A percentile compares a stretch with the other conserved stretches of the same genome.
Evolutionary conservation across 2,329 filamentous ascomycete species (phyloP).

Genomic region (Cercospora zeina): DNA sequence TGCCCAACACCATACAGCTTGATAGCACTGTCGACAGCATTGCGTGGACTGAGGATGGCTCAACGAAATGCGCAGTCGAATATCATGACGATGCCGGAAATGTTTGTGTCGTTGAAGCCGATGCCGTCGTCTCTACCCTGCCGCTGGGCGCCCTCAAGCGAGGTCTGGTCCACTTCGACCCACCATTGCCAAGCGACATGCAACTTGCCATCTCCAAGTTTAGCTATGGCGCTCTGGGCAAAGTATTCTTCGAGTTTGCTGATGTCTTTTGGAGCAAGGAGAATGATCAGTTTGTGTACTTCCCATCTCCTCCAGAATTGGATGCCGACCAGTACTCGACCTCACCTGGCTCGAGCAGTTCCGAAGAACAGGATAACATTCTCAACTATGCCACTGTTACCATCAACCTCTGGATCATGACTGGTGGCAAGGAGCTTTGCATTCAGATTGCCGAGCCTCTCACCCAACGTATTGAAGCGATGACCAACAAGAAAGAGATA

Average conservation of each 20-base stretch:
- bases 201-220: constrained; percentile 43
- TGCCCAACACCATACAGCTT: constrained; percentile 43
- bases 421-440: constrained; percentile 46
- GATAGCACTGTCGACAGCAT: constrained; percentile 45
- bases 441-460: constrained; percentile 49
- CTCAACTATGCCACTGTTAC: constrained; percentile 49
- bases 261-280: constrained; percentile 51
- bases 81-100: constrained; percentile 32
- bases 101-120: constrained; percentile 38
- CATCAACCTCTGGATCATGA: constrained; percentile 50
- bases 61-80: constrained; percentile 31
- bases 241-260: constrained; percentile 48
- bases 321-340: constrained; percentile 35
- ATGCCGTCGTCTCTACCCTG: constrained; percentile 46
- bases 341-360: constrained; percentile 36
- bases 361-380: constrained; percentile 40
- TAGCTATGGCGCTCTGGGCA: constrained; percentile 48
- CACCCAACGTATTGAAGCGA: constrained; percentile 50
- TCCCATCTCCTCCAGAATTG: constrained; percentile 41
- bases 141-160: constrained; percentile 46
- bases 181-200: constrained; percentile 43
- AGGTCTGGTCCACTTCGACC: constrained; percentile 45
- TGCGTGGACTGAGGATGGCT: constrained; percentile 42
- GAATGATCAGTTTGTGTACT: constrained; percentile 51
- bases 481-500: constrained; percentile 43